Evolutionary conservation across 1,139 yeast genomes (phyloP), one percentile per base, ranked within the genome.

Genomic region (Saccharomycopsis hybrid): DNA sequence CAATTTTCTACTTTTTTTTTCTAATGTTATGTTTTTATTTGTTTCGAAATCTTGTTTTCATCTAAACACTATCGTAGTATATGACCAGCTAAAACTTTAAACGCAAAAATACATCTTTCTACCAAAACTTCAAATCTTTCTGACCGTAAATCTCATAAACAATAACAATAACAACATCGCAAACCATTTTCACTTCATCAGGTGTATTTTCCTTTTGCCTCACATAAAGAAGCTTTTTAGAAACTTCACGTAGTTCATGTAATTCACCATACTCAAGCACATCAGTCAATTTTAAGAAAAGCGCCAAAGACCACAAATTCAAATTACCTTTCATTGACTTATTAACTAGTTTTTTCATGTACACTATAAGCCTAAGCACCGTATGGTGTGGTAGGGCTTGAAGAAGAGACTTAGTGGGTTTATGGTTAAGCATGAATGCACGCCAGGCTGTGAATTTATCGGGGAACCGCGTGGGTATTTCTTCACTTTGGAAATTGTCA

Each of bases 361-460:
- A 53, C 8, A 42, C 44, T 7, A 53, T 18, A 5, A 53, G 49
- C 27, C 29, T 45, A 7, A 53, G n/a, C 3, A 48, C 39, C 13
- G 41, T 38, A 7, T 44, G 33, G 4, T 51, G 52, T 2, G 36
- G 31, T 11, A 53, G 35, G 3, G 31, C 5, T 2, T 13, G 11
- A 3, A 53, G 37, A 9, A 53, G 37, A 2, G 27, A 5, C 4
- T 30, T 36, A 8, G 35, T 33, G 2, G 55, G 54, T 29, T 31
- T 28, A n/a, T 39, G 48, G 28, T 32, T 44, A 13, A 53, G 39
- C 53, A 53, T 49, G 32, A 44, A 53, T 4, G 44, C 44, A 37
- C 55, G 25, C 55, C 55, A 53, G 30, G 24, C 43, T 4, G 55
- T 51, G 44, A 53, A 53, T 13, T 40, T 53, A n/a, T 41, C 36